Percentiles rank a stretch among this genome's conserved stretches.
Evolutionary conservation across 192 early-diverging fungal species (phyloP).

Genomic region (Coemansia sp.): DNA sequence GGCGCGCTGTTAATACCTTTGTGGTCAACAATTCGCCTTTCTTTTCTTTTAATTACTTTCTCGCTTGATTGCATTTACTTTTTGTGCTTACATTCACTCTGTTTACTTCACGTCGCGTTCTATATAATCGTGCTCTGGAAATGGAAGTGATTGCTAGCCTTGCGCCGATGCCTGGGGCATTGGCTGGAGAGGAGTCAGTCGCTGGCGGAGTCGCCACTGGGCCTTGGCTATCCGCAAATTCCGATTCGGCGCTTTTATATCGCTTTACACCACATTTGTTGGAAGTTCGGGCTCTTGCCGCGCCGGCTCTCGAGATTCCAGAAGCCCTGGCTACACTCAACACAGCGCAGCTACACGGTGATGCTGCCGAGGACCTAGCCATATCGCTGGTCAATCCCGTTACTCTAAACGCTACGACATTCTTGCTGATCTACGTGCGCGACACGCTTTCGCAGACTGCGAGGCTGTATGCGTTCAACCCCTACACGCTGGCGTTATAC

Average conservation of each 20-base stretch:
- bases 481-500: conserved; percentile 33
- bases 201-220: conserved; percentile 20
- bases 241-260: conserved; percentile 27
- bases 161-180: conserved; percentile 26
- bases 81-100: not conserved
- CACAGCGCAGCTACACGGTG: conserved; percentile 31
- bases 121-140: not conserved
- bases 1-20: not conserved
- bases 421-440: conserved; percentile 34
- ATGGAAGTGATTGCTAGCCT: conserved; percentile 39
- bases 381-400: conserved; percentile 33
- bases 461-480: conserved; percentile 34
- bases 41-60: conserved; percentile 4
- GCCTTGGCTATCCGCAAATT: not conserved
- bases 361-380: conserved; percentile 29
- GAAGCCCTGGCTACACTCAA: conserved; percentile 45
- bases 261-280: conserved; percentile 35
- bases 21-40: not conserved
- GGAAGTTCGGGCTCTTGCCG: conserved; percentile 31
- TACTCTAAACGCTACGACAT: conserved; percentile 17
- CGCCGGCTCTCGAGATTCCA: conserved; percentile 7
- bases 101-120: not conserved
- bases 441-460: conserved; percentile 17
- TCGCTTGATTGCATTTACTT: not conserved
- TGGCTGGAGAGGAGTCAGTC: conserved; percentile 9